Evolutionary conservation across 1,139 yeast genomes (phyloP).

Genomic region (Candida tetrigidarum): DNA sequence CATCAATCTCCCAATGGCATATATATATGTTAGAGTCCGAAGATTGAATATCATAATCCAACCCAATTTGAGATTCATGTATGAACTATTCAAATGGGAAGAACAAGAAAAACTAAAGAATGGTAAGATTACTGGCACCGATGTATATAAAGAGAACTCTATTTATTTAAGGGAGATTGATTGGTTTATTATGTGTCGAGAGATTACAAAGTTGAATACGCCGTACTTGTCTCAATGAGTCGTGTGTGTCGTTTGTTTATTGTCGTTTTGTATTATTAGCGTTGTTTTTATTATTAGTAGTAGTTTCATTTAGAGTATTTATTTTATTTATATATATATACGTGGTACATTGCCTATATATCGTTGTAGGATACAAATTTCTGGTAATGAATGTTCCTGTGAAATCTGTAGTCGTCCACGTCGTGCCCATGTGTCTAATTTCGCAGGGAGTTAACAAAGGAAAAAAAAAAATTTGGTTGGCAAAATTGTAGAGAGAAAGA

Average conservation of each 20-base stretch:
- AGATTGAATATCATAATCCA: slow-evolving; percentile 52
- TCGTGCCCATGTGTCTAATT: neutral
- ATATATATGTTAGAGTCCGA: slow-evolving; percentile 49
- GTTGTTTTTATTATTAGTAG: neutral
- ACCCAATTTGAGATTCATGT: slow-evolving; percentile 53
- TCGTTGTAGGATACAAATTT: too few relatives aligned
- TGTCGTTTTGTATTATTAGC: neutral
- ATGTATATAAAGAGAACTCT: slow-evolving; percentile 5
- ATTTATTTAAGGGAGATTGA: slow-evolving; percentile 65
- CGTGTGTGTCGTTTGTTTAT: slow-evolving; percentile 5
- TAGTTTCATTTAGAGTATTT: neutral
- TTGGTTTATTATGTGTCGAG: slow-evolving; percentile 91
- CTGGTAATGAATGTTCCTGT: too few relatives aligned
- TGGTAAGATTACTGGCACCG: neutral
- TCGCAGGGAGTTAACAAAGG: neutral
- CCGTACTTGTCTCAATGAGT: slow-evolving; percentile 50
- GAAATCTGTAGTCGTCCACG: neutral
- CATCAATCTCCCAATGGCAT: slow-evolving; percentile 44
- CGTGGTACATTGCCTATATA: too few relatives aligned
- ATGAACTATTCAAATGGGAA: slow-evolving; percentile 55
- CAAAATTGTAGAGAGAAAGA: too few relatives aligned
- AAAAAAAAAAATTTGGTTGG: neutral
- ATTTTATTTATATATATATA: neutral
- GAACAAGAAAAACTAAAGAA: slow-evolving; percentile 23
- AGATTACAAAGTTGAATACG: slow-evolving; percentile 74